Conservation (phyloP, 1,139 yeast genomes). For the Geotrichum klebahnii region DNA sequence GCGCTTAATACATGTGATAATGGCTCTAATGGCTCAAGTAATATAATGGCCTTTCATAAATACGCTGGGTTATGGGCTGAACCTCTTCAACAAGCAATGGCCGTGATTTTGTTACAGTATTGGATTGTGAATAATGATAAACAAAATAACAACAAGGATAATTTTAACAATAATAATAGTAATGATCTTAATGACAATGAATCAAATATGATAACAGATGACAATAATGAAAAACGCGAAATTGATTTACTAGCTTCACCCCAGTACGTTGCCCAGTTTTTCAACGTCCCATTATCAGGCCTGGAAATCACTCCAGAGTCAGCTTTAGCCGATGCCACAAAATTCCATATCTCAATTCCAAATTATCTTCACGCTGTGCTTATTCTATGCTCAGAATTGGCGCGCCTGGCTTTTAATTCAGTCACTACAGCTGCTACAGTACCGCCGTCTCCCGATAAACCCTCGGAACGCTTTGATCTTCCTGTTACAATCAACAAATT, state of each 20-base stretch:
- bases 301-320: not conserved
- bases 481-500: slow-evolving; percentile 27
- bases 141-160: too few relatives aligned
- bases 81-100: slow-evolving; percentile 29
- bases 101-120: slow-evolving; percentile 22
- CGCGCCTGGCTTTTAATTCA: slow-evolving; percentile 35
- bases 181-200: not conserved
- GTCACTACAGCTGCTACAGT: slow-evolving; percentile 32
- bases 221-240: slow-evolving; percentile 7
- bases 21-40: slow-evolving; percentile 2
- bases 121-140: slow-evolving; percentile 28
- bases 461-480: slow-evolving; percentile 8
- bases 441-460: not conserved
- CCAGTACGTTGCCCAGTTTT: slow-evolving; percentile 24
- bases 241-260: slow-evolving; percentile 22
- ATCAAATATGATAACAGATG: not conserved
- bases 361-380: slow-evolving; percentile 37
- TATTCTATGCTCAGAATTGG: slow-evolving; percentile 32
- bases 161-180: too few relatives aligned
- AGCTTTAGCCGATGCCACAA: slow-evolving; percentile 13
- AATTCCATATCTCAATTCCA: slow-evolving; percentile 15
- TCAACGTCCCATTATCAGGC: slow-evolving; percentile 20
- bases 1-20: slow-evolving; percentile 16
- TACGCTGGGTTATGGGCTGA: slow-evolving; percentile 31
- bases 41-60: slow-evolving; percentile 29